Base-by-base conservation (phyloP, 2,329 filamentous ascomycete species). In the Ophiognomonia clavigignenti-juglandacearum region DNA sequence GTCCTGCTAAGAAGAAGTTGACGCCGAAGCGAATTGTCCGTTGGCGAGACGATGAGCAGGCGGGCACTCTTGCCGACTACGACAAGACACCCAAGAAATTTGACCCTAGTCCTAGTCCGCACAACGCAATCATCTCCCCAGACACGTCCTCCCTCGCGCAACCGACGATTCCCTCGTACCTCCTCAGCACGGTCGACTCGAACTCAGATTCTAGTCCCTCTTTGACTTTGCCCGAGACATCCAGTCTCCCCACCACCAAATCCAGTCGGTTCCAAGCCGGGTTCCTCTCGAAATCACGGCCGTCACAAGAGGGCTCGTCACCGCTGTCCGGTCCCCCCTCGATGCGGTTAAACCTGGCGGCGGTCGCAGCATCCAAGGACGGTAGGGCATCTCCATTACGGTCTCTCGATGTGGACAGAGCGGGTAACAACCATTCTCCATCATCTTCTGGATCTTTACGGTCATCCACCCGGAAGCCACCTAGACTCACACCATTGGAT, bases 31-130 rank as follows among this genome's bases (percentile, higher is more conserved):
- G 91, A 51, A 84, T 78, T 38, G 92, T 98, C 6, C 81, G 92
- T 54, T 98, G 93, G 93, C 83, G 88, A 49, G 90, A 95, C 59
- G 93, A 97, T 58, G 88, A 80, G 59, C 86, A 95, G 60, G 82
- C 92, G 43, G 91, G 90, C 20, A 83, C 85, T 1, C 71, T 97
- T 47, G 90, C 87, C 10, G 93, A 97, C 62, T 96, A 92, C 61
- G 88, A 92, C 60, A 88, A 89, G 67, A 96, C 92, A 3, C 92
- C 93, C 1, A 79, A 90, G 63, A 86, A 84, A 60, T 65, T 77
- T 8, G 72, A 78, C 14, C 72, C 73, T 2, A 78, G 1, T 78
- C 82, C 6, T 77, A 82, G 41, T n/a, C 13, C 42, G 65, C 66
- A 39, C 52, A 53, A 34, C 14, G 35, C 43, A 9, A 50, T 52